Base-by-base conservation (phyloP, 768 basidiomycete species). In the Mycena latifolia region DNA sequence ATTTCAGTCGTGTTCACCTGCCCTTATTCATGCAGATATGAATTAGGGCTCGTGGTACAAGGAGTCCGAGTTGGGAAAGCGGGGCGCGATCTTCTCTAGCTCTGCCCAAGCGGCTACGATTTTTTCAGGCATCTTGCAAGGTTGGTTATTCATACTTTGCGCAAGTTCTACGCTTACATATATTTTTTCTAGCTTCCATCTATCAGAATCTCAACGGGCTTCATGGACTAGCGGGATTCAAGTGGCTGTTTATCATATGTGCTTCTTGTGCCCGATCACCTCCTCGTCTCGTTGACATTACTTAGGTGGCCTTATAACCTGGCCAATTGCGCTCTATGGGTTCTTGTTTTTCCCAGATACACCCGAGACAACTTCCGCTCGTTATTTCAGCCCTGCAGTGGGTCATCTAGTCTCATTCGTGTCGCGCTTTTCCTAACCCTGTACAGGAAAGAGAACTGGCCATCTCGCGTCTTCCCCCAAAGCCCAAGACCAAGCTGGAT, bases 261-360 rank as follows among this genome's bases (percentile, higher is more conserved):
- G 18, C 50, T 18, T 53, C 18, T 9, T n/a, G 50, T 20, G 20
- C 14, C 14, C 41, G 20, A 20, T 43, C 20, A n/a, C 20, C 14
- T 35, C 33, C 33, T 22, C 27, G 5, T 35, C 11, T 28, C 6
- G 27, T 29, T 37, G 37, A 50, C 55, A 58, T 47, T 54, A 58
- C 63, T 85, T 90, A 46, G 89, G 91, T 71, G 89, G 89, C 4
- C 77, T 89, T n/a, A 90, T 91, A 54, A 90, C 90, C 5, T 75
- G 91, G 18, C 90, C 90, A 0, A 89, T 92, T 65, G 90, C 91
- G 1, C 71, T 91, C 10, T 91, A 90, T 73, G 90, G 90, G 0
- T 92, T 91, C 72, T 70, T 90, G 29, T 80, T 91, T 35, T 93
- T 93, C 74, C 93, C 92, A 18, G 89, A 92, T 72, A 81, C 89